Base-by-base conservation (phyloP, 148 eudicot genomes). In the Persicaria tinctoria region DNA sequence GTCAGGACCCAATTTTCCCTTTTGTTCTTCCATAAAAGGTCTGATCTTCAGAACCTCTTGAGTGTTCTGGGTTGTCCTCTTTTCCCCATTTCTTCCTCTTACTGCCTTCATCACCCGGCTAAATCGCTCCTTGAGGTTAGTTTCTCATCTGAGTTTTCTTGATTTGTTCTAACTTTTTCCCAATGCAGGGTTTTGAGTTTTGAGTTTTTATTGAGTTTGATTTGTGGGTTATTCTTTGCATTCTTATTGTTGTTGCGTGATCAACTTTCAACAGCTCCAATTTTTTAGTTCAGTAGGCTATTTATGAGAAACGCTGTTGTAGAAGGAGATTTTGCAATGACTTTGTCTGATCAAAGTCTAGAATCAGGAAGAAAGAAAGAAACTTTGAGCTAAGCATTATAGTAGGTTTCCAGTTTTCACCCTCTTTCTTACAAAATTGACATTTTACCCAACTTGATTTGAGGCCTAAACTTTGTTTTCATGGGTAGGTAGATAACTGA, bases 51-150 rank as follows among this genome's bases (percentile, higher is more conserved):
- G 79, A 74, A 91, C 68, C 90, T 94, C 51, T 51, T 94, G 6
- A 91, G 97, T 77, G 98, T 94, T 82, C 88, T 94, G 55, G 98
- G 86, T 59, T 94, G 98, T 82, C 98, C 98, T 70, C 97, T 94
- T 20, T 91, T 91, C 16, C 96, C 98, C 12, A 79, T 91, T 14
- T 83, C 96, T 5, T 73, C 78, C 20, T 84, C 53, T n/a, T 73
- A 76, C 23, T 84, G 44, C n/a, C 78, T 38, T 8, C 56, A 41
- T 20, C 72, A 49, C 38, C 77, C 84, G 47, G 76, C 76, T 68
- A 69, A 14, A 8, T 74, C 86, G 53, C 49, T 86, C 20, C 78
- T 78, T 46, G 82, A 90, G 79, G 97, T 90, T 47, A 63, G 82
- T 77, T 18, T 57, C 63, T 57, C 32, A 57, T 18, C 63, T 57